Conservation (phyloP, 2,329 filamentous ascomycete species). For the Trichoderma sp. region DNA sequence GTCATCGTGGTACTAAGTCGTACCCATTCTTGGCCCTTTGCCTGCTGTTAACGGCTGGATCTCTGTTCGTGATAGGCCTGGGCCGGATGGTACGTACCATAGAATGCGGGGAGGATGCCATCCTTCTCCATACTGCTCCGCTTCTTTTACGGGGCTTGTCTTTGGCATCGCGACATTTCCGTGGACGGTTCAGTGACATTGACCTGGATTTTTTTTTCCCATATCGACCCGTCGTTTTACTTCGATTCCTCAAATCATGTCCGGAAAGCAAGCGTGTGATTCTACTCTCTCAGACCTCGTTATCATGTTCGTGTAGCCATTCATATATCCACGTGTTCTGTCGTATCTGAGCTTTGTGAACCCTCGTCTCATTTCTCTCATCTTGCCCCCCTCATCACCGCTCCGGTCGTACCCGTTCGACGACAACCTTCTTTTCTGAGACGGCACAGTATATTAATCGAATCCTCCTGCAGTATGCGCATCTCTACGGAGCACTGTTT, state of each 20-base stretch:
- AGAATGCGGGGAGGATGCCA: conserved; percentile 12
- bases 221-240: not conserved
- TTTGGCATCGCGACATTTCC: not conserved
- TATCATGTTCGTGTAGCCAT: not conserved
- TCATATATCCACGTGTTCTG: not conserved
- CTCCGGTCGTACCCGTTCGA: not conserved
- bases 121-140: conserved; percentile 7
- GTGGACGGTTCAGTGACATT: not conserved
- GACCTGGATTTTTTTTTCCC: not conserved
- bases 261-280: not conserved
- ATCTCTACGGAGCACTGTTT: not conserved
- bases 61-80: not conserved
- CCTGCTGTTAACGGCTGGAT: not conserved
- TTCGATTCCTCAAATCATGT: not conserved
- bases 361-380: not conserved
- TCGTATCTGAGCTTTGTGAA: not conserved
- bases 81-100: conserved; percentile 14
- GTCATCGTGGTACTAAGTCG: not conserved
- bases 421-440: not conserved
- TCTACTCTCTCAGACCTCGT: not conserved
- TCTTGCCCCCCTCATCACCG: not conserved
- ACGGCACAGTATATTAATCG: not conserved
- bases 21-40: not conserved
- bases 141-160: not conserved
- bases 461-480: not conserved